Conservation (phyloP, 306 rosid genomes). For the Lupinus albus region DNA sequence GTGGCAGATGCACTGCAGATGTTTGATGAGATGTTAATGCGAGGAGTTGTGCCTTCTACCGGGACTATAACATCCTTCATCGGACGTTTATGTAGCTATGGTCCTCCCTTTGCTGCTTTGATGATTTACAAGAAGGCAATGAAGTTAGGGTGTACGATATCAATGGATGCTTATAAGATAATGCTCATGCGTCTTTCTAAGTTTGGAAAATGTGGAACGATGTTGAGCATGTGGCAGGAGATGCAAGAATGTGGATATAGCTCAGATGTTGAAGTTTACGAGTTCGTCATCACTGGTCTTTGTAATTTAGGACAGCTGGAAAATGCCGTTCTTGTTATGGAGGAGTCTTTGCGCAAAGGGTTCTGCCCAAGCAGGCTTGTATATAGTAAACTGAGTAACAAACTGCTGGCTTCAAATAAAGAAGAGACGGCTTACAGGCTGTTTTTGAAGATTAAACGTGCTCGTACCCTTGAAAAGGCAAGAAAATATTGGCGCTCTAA, state of each 20-base stretch:
- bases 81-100: conserved; percentile 73
- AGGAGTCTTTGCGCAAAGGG: conserved; percentile 73
- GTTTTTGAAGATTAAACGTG: conserved; percentile 68
- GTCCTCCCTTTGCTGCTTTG: conserved; percentile 92
- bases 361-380: conserved; percentile 80
- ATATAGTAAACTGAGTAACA: conserved; percentile 71
- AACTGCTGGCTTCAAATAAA: conserved; percentile 59
- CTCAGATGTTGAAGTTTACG: conserved; percentile 76
- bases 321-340: conserved; percentile 87
- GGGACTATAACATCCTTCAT: conserved; percentile 68
- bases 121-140: conserved; percentile 71
- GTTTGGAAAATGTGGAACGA: conserved; percentile 83
- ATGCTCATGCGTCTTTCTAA: conserved; percentile 78
- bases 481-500: conserved; percentile 72
- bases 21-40: conserved; percentile 79
- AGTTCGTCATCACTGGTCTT: conserved; percentile 71
- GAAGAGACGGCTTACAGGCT: conserved; percentile 72
- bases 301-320: conserved; percentile 84
- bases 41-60: conserved; percentile 61
- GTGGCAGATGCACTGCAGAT: conserved; percentile 80
- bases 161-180: conserved; percentile 70
- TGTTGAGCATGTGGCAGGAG: conserved; percentile 76
- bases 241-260: conserved; percentile 81
- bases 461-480: conserved; percentile 62
- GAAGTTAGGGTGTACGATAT: conserved; percentile 63